Base-by-base conservation (phyloP, 148 eudicot species). In the Camellia japonica region DNA sequence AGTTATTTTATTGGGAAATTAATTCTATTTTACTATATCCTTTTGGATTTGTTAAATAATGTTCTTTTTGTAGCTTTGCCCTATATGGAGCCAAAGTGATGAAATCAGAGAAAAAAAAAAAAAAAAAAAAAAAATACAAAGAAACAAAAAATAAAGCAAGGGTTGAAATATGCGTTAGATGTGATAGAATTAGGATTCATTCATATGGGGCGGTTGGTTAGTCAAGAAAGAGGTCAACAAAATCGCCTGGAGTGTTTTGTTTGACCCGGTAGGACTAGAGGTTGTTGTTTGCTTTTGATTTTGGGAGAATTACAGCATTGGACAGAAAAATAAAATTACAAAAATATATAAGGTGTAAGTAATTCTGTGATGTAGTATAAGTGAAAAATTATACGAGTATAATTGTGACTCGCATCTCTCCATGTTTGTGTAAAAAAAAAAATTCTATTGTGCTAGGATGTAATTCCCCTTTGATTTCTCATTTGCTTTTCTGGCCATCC, bases 141-240 rank as follows among this genome's bases (percentile, higher is more conserved):
- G 54, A 2, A 46, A 44, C 44, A 69, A 16, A 59, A 59, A 16
- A 3, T 4, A 59, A 59, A 16, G 62, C 2, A 14, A 2, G 3
- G 19, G 62, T 14, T 14, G 19, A 16, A 16, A 59, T 16, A 6
- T 14, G 14, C 2, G 12, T 68, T 44, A 44, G 72, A 44, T 43
- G 52, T 43, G 54, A 68, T 44, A 43, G 9, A 16, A 68, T 44
- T 10, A 9, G 5, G 72, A 68, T 68, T 16, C 52, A 68, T 68
- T 16, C 52, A 11, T 13, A 16, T 16, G 71, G 47, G 30, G 30
- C 0, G n/a, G 30, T 30, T 30, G 30, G 30, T 30, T 14, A 67
- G 71, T 67, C 49, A 23, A 7, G 78, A 23, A 15, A 61, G 43
- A 46, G 52, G 74, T 67, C 74, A 78, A 78, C 41, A 78, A 78